Conservation (phyloP, 805 yeast genomes). For the Yarrowia sp. region DNA sequence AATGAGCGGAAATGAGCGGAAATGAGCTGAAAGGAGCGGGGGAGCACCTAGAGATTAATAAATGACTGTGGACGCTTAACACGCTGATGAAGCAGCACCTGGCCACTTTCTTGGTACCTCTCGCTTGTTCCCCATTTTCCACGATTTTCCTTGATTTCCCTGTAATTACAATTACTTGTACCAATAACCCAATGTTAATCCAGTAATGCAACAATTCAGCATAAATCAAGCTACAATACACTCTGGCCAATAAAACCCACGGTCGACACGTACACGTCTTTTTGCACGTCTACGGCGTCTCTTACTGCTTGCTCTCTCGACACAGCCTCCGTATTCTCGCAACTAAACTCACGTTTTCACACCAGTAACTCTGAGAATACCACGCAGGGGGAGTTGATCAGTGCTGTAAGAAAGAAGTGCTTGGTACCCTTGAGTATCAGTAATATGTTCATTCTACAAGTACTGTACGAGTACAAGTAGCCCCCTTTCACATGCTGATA, state of each 20-base stretch:
- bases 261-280: not conserved
- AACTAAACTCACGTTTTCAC: not conserved
- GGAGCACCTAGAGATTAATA: no score
- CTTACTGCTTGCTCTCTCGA: not conserved
- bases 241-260: no score
- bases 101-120: not conserved
- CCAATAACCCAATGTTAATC: not conserved
- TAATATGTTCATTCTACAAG: no score
- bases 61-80: no score
- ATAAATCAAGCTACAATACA: no score
- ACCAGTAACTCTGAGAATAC: constrained; percentile 3
- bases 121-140: not conserved
- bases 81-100: no score
- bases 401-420: no score
- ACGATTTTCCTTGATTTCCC: not conserved
- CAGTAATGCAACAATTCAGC: not conserved
- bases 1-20: no score
- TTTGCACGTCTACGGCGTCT: not conserved
- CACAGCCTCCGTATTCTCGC: constrained; percentile 12
- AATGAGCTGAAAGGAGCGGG: no score
- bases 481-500: not conserved
- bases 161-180: no score
- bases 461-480: no score
- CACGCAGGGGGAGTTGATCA: not conserved
- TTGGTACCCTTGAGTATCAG: no score